A percentile compares a stretch with the other conserved stretches of the same genome.
These are phyloP conservation scores for Cornus florida DNA, from an alignment of 148 eudicot species.

Conservation along the genomic window DNA sequence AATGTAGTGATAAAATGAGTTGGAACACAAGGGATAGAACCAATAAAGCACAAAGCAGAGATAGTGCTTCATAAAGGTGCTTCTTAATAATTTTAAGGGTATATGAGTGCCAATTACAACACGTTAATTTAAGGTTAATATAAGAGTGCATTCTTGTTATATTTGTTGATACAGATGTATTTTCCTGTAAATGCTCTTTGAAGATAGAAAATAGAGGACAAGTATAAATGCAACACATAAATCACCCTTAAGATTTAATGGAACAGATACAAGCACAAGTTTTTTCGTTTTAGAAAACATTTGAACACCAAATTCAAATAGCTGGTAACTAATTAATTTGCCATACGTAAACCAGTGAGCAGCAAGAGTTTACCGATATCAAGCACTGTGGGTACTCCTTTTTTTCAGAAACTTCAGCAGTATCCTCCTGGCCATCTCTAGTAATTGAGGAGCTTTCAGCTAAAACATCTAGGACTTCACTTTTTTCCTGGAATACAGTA, in stretches of 20 bases:
- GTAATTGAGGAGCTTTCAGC: constrained; percentile 21
- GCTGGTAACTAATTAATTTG: not conserved
- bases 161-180: not conserved
- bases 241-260: constrained; percentile 2
- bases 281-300: not conserved
- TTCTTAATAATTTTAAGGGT: not conserved
- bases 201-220: not conserved
- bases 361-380: constrained; percentile 36
- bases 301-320: not conserved
- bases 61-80: not conserved
- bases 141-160: not conserved
- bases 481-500: constrained; percentile 30
- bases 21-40: not conserved
- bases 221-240: not conserved
- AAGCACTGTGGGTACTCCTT: constrained; percentile 19
- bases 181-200: not conserved
- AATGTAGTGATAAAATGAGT: not conserved
- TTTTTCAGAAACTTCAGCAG: constrained; percentile 31
- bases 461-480: constrained; percentile 21
- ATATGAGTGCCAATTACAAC: not conserved
- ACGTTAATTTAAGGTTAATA: not conserved
- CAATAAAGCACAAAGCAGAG: not conserved
- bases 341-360: not conserved
- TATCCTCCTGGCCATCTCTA: constrained; percentile 22
- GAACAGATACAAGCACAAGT: not conserved